Evolutionary conservation across 768 basidiomycete species (phyloP), one percentile per base, ranked within the genome.

Genomic region (Naganishia onofrii): DNA sequence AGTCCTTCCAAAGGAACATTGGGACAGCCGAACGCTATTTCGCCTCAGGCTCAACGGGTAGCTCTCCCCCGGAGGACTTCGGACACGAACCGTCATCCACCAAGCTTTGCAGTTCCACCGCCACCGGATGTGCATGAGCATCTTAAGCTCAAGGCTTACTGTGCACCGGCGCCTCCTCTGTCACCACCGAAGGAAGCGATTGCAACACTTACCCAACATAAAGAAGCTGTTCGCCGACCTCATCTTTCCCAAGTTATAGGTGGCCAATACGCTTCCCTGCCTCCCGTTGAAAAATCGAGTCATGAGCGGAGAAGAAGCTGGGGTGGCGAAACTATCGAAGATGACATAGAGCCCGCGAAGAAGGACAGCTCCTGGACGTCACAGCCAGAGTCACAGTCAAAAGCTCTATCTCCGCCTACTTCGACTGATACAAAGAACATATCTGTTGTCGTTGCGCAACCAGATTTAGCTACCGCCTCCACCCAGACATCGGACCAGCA

Each of bases 251-350:
- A 70, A 34, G 70, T 78, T 9, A 60, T 78, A 32, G 75, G 71
- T 21, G 77, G 76, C 19, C 75, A 76, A 44, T 73, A 72, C 31
- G 79, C 79, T 31, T 75, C 77, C 13, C 36, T 73, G 12, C 48
- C 64, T 21, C 69, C 76, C 21, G 63, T n/a, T 6, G 69, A 58
- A 26, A 13, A 67, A 38, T 28, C 15, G 21, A 67, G 54, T 4
- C 77, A 79, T 60, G 77, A 77, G 46, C 69, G 78, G 23, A 53
- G 77, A 60, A 63, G 74, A 13, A 81, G 80, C 70, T 81, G 78
- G 78, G 77, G 74, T 28, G 80, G 78, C 23, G 71, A 69, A 9
- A 52, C 73, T 9, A 48, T 71, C 29, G 72, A 54, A 21, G 72
- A 64, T 71, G 63, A 75, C 1, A n/a, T 12, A 12, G 13, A 28